Conservation (phyloP, 2,329 filamentous ascomycete genomes). For the Fusarium sp. region DNA sequence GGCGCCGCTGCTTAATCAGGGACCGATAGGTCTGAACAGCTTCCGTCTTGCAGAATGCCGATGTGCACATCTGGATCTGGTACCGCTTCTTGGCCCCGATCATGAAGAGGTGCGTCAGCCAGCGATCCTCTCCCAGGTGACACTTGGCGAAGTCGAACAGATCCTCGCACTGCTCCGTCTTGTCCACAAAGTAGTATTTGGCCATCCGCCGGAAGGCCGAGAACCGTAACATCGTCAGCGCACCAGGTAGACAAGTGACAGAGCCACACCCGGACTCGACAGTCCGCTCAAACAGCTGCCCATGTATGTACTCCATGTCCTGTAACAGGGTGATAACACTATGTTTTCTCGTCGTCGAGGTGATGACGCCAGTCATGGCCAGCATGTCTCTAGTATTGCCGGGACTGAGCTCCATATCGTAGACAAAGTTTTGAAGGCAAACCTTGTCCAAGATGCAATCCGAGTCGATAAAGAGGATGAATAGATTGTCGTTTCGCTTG, state of each 20-base stretch:
- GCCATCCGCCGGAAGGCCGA: constrained; percentile 97
- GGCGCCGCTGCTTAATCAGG: constrained; percentile 90
- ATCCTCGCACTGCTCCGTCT: constrained; percentile 94
- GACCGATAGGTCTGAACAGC: constrained; percentile 89
- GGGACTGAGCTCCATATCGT: constrained; percentile 97
- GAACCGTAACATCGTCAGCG: constrained; percentile 94
- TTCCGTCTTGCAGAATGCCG: constrained; percentile 98
- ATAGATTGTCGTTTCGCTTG: constrained; percentile 88
- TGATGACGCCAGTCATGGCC: constrained; percentile 98
- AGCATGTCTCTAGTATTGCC: constrained; percentile 93
- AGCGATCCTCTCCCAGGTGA: constrained; percentile 94
- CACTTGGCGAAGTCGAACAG: constrained; percentile 97
- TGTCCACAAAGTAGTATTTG: constrained; percentile 98
- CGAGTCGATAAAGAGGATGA: constrained; percentile 96
- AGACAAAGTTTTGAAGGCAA: constrained; percentile 97
- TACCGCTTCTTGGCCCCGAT: constrained; percentile 92
- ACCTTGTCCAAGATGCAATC: constrained; percentile 93
- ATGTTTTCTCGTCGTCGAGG: constrained; percentile 89
- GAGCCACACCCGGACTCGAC: constrained; percentile 95
- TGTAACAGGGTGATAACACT: constrained; percentile 92
- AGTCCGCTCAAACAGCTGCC: constrained; percentile 93
- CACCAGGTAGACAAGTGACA: constrained; percentile 94
- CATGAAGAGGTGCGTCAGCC: constrained; percentile 99
- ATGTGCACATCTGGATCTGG: constrained; percentile 98
- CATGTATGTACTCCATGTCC: constrained; percentile 98